A percentile compares a stretch with the other conserved stretches of the same genome.
These are phyloP conservation scores for Ceratocystis eucalypticola DNA, from an alignment of 2,329 filamentous ascomycete species.

Conservation along the genomic window DNA sequence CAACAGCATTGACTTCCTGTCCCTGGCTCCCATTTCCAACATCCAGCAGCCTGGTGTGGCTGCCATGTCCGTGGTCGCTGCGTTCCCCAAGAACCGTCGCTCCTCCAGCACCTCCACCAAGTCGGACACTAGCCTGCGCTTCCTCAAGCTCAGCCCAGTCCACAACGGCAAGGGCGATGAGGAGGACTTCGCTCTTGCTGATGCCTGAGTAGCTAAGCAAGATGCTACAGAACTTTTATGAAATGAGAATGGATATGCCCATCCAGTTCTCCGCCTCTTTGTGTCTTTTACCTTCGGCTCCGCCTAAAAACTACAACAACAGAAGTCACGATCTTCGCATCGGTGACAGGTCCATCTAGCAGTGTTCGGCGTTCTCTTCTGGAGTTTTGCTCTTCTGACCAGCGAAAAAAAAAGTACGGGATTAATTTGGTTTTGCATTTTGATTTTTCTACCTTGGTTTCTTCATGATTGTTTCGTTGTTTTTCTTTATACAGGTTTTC, in stretches of 20 bases:
- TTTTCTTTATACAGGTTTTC: neutral
- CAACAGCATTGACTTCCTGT: conserved; percentile 21
- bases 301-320: neutral
- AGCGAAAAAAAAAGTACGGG: neutral
- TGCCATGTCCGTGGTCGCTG: conserved; percentile 22
- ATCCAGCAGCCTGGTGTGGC: neutral
- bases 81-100: conserved; percentile 30
- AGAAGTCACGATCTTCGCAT: neutral
- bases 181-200: conserved; percentile 34
- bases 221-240: neutral
- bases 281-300: neutral
- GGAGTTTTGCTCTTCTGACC: neutral
- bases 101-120: conserved; percentile 37
- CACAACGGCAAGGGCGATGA: conserved; percentile 50
- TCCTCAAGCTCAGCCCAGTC: conserved; percentile 52
- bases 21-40: conserved; percentile 16
- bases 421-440: neutral
- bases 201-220: neutral
- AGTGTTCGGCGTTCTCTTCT: conserved; percentile 5
- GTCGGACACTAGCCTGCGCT: conserved; percentile 32
- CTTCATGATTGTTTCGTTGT: neutral
- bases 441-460: neutral
- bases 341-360: neutral
- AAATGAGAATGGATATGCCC: conserved; percentile 14
- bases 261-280: conserved; percentile 9